phyloP scores from a whole-genome alignment of 2,329 filamentous ascomycete species.

The Corinectria fuckeliana region DNA sequence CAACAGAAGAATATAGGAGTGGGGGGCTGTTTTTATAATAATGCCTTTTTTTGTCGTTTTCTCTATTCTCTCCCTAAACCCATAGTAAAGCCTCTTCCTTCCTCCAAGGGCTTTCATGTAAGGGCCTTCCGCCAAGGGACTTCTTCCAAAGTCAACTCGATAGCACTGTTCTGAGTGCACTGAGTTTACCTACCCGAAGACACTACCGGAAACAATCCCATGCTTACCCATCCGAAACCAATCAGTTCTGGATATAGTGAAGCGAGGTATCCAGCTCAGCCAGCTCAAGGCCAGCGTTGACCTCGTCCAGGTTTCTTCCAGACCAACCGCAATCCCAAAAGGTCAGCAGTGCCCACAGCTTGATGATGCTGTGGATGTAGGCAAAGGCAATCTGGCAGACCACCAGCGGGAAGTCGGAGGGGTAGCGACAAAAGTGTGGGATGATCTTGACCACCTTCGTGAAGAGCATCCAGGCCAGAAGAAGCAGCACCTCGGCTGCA shows the following conservation, averaged over 20 bases:
- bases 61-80: not conserved
- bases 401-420: conserved; percentile 57
- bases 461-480: conserved; percentile 55
- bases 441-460: conserved; percentile 65
- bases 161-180: not conserved
- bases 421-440: conserved; percentile 58
- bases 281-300: conserved; percentile 21
- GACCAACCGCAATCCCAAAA: conserved; percentile 54
- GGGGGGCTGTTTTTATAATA: not conserved
- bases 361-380: conserved; percentile 64
- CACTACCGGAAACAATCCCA: too few relatives aligned
- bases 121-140: too few relatives aligned
- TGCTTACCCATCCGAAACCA: not conserved
- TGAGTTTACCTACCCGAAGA: too few relatives aligned
- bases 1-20: not conserved
- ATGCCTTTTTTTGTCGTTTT: too few relatives aligned
- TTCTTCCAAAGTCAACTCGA: too few relatives aligned
- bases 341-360: conserved; percentile 61
- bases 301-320: conserved; percentile 34
- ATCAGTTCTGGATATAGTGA: not conserved
- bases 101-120: too few relatives aligned
- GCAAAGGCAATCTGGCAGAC: conserved; percentile 59
- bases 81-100: too few relatives aligned
- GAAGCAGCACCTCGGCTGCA: not conserved
- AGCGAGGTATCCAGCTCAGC: conserved; percentile 13